phyloP scores from a whole-genome alignment of 2,329 filamentous ascomycete genomes.

The Ampelomyces quisqualis region DNA sequence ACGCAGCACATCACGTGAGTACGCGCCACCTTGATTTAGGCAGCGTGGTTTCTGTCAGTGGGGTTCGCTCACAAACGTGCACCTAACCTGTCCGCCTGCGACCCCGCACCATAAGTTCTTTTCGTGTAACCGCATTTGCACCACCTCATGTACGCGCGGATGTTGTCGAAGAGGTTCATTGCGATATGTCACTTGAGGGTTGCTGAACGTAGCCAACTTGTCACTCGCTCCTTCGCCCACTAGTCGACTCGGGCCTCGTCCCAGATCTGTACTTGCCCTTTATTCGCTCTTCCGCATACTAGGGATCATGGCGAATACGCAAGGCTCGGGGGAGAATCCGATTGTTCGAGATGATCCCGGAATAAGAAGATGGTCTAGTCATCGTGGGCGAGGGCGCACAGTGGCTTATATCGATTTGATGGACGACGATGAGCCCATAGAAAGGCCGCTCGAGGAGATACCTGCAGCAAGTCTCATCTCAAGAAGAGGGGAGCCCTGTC shows the following conservation, averaged over 20 bases:
- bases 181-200: no score
- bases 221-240: no score
- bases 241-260: no score
- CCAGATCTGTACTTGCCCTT: no score
- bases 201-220: no score
- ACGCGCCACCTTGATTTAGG: constrained; percentile 1
- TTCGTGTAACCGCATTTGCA: no score
- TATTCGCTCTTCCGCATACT: neutral
- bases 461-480: neutral
- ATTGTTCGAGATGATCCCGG: neutral
- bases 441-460: neutral
- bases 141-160: no score
- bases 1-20: no score
- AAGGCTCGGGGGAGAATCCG: neutral
- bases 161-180: no score
- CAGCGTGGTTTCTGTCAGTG: neutral
- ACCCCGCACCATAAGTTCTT: no score
- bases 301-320: neutral
- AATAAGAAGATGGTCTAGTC: neutral
- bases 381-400: no score
- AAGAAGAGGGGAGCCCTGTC: neutral
- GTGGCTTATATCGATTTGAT: neutral
- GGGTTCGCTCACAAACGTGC: neutral
- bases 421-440: neutral
- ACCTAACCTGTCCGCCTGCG: no score